These are phyloP conservation scores for Exophiala xenobiotica DNA, from an alignment of 2,329 filamentous ascomycete species.

Conservation along the genomic window DNA sequence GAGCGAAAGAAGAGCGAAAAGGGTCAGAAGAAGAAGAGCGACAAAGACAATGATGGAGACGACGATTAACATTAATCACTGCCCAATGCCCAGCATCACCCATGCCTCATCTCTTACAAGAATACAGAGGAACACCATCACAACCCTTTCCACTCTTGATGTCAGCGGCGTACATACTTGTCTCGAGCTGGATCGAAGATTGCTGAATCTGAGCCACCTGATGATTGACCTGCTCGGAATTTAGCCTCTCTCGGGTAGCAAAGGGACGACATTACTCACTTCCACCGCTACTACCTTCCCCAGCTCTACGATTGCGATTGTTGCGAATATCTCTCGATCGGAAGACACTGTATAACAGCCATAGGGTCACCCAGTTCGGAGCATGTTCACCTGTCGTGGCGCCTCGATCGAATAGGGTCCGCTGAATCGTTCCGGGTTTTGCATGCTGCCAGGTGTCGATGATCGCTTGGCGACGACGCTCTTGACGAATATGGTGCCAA, in stretches of 20 bases:
- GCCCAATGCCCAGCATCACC: slow-evolving; percentile 10
- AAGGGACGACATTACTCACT: slow-evolving; percentile 11
- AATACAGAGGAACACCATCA: slow-evolving; percentile 7
- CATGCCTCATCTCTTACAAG: slow-evolving; percentile 12
- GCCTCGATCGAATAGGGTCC: slow-evolving; percentile 42
- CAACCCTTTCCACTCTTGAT: slow-evolving; percentile 1
- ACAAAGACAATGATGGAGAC: slow-evolving; percentile 36
- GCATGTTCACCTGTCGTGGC: slow-evolving; percentile 44
- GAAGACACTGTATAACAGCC: slow-evolving; percentile 50
- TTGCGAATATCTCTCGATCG: slow-evolving; percentile 48
- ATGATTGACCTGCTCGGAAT: slow-evolving; percentile 18
- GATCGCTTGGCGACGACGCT: slow-evolving; percentile 44
- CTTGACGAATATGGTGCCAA: slow-evolving; percentile 48
- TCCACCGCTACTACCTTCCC: slow-evolving; percentile 24
- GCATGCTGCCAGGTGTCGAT: slow-evolving; percentile 45
- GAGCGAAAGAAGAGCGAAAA: slow-evolving; percentile 46
- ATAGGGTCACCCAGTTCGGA: slow-evolving; percentile 48
- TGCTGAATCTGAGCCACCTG: slow-evolving; percentile 18
- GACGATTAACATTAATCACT: slow-evolving; percentile 23
- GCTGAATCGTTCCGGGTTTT: slow-evolving; percentile 36
- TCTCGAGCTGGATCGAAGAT: slow-evolving; percentile 27
- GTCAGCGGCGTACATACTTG: slow-evolving; percentile 26
- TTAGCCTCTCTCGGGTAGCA: not conserved
- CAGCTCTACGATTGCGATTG: slow-evolving; percentile 44
- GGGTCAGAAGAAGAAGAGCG: slow-evolving; percentile 36